Conservation (phyloP, 805 yeast species). For the Dipodascus albidus region DNA sequence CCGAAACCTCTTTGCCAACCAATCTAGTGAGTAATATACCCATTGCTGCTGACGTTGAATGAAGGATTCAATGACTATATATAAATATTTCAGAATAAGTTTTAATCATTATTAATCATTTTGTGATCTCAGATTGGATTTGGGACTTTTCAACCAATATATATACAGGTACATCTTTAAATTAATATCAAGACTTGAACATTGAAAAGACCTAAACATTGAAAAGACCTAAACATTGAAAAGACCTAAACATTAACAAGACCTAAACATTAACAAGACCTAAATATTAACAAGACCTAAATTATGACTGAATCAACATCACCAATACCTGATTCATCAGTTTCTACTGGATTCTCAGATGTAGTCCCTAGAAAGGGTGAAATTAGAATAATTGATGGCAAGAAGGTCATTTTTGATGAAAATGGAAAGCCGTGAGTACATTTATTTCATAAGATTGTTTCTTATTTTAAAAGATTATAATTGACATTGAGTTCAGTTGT, state of each 20-base stretch:
- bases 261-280: no score
- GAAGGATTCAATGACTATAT: not conserved
- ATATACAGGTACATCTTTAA: no score
- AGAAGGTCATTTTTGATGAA: conserved; percentile 64
- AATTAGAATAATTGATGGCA: conserved; percentile 31
- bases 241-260: no score
- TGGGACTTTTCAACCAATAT: no score
- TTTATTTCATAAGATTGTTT: conserved; percentile 2
- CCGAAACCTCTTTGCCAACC: conserved; percentile 29
- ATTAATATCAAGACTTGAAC: no score
- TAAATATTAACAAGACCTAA: no score
- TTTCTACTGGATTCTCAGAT: not conserved
- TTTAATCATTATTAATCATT: no score
- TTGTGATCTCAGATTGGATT: no score
- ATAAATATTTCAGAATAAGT: not conserved
- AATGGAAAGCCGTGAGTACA: conserved; percentile 84
- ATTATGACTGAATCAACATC: not conserved
- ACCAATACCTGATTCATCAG: not conserved
- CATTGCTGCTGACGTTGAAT: not conserved
- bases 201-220: no score
- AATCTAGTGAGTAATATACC: conserved; percentile 10
- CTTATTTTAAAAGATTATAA: not conserved
- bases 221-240: no score
- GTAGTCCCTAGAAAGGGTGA: not conserved
- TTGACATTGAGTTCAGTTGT: not conserved